Percentiles rank a stretch among this genome's conserved stretches.
Conservation (phyloP, 1,284 basidiomycete species). For the Cutaneotrichosporon dermatis region DNA sequence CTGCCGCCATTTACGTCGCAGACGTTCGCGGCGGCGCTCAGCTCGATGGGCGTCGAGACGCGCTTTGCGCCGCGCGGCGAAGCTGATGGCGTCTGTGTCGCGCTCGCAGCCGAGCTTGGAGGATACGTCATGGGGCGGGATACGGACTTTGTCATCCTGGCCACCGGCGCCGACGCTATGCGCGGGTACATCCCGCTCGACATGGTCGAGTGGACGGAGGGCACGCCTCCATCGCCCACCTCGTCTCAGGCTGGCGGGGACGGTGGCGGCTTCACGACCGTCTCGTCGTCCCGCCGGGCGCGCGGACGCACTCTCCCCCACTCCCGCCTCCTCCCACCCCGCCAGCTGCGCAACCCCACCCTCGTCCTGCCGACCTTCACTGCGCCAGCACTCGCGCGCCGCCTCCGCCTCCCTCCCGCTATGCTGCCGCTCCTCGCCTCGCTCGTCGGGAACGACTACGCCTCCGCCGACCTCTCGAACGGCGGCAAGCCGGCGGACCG, state of each 20-base stretch:
- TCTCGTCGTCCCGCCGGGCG: slow-evolving; percentile 14
- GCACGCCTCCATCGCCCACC: too few species aligned
- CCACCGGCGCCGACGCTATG: slow-evolving; percentile 55
- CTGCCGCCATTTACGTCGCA: slow-evolving; percentile 67
- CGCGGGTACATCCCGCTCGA: slow-evolving; percentile 72
- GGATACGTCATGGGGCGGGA: slow-evolving; percentile 74
- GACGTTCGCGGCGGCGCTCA: slow-evolving; percentile 61
- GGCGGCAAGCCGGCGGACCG: slow-evolving; percentile 27
- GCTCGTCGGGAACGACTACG: slow-evolving; percentile 80
- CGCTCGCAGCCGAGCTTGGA: slow-evolving; percentile 66
- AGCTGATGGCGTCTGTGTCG: slow-evolving; percentile 79
- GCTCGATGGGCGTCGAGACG: slow-evolving; percentile 47
- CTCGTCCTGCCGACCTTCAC: slow-evolving; percentile 58
- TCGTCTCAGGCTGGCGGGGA: too few species aligned
- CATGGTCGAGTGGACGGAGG: slow-evolving; percentile 65
- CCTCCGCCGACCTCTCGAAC: slow-evolving; percentile 45
- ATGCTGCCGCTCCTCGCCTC: slow-evolving; percentile 79
- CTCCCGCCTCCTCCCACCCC: slow-evolving; percentile 58
- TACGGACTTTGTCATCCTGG: slow-evolving; percentile 75
- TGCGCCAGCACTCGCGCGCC: slow-evolving; percentile 60
- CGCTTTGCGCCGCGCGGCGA: slow-evolving; percentile 70
- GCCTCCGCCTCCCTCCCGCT: slow-evolving; percentile 63
- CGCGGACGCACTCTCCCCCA: slow-evolving; percentile 8
- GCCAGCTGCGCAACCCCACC: slow-evolving; percentile 45
- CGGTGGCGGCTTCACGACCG: slow-evolving; percentile 12